Evolutionary conservation across 805 yeast species (phyloP), one percentile per base, ranked within the genome.

Genomic region (Dipodascus geniculatus): DNA sequence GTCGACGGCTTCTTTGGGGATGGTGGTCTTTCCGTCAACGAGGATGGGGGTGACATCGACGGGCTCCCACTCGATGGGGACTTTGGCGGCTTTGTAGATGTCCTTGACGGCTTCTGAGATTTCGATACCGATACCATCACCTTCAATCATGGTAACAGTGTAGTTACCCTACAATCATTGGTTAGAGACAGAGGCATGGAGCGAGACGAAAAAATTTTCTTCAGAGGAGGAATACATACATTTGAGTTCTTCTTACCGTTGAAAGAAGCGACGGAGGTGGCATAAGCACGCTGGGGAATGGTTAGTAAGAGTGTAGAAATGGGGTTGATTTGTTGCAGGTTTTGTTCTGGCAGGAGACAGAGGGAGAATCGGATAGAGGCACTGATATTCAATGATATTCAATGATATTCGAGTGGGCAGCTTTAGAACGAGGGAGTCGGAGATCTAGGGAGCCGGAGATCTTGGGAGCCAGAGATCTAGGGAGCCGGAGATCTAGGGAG

Each of bases 71-170:
- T 86, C 91, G 65, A 93, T 83, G 61, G 99, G 99, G 53, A 90
- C 96, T 54, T 86, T 73, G 53, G 98, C 99, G 62, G 97, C 97
- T 51, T 83, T 75, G 75, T 88, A 93, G 66, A 93, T 91, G 60
- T 85, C 80, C 77, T 90, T 87, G 61, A 93, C 97, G 51, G 98
- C 87, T 65, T 86, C 81, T 61, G 98, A 85, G 70, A 93, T 93
- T 73, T 93, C 99, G 52, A 83, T 79, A 64, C 99, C 99, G 63
- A 91, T 89, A 78, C 99, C 99, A 69, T 91, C 98, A 75, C 98
- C 98, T 74, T 90, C 97, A 65, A 93, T 91, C 75, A 93, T 78
- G 48, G 99, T 91, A 59, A 93, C 99, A 53, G 87, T 81, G 76
- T 82, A 91, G 65, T 85, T 86, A 60, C 98, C 98, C 61, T 61